Percentiles rank a stretch among this genome's conserved stretches.
Evolutionary conservation across 768 basidiomycete genomes (phyloP).

Genomic region (Phanerodontia chrysosporium): DNA sequence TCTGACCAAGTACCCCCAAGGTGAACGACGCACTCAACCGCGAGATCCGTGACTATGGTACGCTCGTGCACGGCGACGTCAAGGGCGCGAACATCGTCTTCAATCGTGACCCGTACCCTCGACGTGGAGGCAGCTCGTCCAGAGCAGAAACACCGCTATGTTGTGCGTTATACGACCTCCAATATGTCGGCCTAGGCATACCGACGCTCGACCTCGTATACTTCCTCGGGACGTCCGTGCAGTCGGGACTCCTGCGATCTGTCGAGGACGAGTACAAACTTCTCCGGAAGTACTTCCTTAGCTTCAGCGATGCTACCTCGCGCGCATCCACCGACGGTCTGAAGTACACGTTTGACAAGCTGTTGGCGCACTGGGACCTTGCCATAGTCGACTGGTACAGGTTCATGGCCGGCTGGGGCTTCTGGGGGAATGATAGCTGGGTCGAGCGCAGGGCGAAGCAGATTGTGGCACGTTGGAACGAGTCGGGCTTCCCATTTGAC

Average conservation of each 20-base stretch:
- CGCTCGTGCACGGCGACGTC: slow-evolving; percentile 14
- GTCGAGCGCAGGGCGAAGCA: slow-evolving; percentile 9
- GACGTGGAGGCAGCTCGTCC: not conserved
- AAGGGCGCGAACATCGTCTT: slow-evolving; percentile 17
- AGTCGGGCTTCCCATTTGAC: not conserved
- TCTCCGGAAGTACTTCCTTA: slow-evolving; percentile 4
- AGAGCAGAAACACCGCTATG: not conserved
- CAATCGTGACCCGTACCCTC: slow-evolving; percentile 8
- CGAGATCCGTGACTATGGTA: slow-evolving; percentile 8
- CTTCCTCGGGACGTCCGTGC: slow-evolving; percentile 15
- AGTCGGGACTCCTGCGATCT: not conserved
- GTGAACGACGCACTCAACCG: slow-evolving; percentile 13
- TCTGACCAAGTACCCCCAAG: not conserved
- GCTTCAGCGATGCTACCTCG: not conserved
- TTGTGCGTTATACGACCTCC: slow-evolving; percentile 17
- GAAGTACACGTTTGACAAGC: slow-evolving; percentile 6
- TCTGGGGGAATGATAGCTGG: slow-evolving; percentile 17
- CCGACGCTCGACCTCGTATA: slow-evolving; percentile 15
- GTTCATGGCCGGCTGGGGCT: slow-evolving; percentile 19
- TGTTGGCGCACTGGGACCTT: slow-evolving; percentile 16
- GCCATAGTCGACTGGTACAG: slow-evolving; percentile 17
- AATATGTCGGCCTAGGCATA: slow-evolving; percentile 16
- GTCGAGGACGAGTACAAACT: slow-evolving; percentile 6
- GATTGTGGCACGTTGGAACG: slow-evolving; percentile 6
- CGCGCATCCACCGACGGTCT: not conserved